Evolutionary conservation across 2,329 filamentous ascomycete genomes (phyloP), one percentile per base, ranked within the genome.

Genomic region (Thielaviopsis punctulata): DNA sequence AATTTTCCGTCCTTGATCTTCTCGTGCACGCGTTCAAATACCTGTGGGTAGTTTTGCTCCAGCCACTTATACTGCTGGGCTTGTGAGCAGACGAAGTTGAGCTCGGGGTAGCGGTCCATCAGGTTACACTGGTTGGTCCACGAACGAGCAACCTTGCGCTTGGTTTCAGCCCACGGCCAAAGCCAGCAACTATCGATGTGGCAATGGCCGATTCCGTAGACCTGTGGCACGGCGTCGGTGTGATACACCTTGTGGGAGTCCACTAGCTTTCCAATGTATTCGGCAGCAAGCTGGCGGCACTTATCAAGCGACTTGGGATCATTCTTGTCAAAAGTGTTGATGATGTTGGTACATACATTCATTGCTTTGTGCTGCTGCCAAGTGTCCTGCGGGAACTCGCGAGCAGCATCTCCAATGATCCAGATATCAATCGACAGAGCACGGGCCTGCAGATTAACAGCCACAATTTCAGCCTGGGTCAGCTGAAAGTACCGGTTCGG

Each of bases 11-110:
- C 80, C 66, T 86, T 86, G 56, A 96, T 83, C 73, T 95, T 94
- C 52, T 76, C 71, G 70, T 93, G 94, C 58, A 98, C 90, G 15
- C 90, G 82, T 59, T 93, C 84, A 63, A 87, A 96, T 1, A 87
- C 84, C 41, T 80, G 80, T 0, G 92, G 90, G 62, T 98, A 98
- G 58, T 86, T 73, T 59, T 84, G 71, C 68, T 96, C 88, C 25
- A 96, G 74, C 92, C 92, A 98, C 66, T 95, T 95, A 73, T 86
- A 98, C 65, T 98, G 92, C 64, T 98, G 92, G 18, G 90, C 92
- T 63, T 95, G 88, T 0, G 89, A 95, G 62, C 84, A 88, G 51
- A 84, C 81, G 70, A 98, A 98, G 46, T 86, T 81, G 61, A 94
- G 82, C 68, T 98, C 92, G 0, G 89, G 87, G 58, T 96, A 98